These are phyloP conservation scores for Oenanthe sinensis DNA, from an alignment of 129 eudicot species.

Conservation along the genomic window DNA sequence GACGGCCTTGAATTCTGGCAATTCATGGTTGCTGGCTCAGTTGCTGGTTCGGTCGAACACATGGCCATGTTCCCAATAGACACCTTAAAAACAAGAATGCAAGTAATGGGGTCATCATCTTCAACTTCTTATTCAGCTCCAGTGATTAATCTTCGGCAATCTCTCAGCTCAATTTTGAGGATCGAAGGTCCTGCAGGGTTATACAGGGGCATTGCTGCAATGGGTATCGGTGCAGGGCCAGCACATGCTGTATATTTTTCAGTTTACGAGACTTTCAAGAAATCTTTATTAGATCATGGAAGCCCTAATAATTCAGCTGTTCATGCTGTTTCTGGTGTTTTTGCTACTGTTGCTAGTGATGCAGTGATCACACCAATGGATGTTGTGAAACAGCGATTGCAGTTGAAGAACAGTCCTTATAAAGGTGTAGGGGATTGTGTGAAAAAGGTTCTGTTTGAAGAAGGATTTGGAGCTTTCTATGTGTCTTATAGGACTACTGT, in stretches of 20 bases:
- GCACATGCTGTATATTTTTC: constrained; percentile 41
- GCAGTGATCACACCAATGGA: constrained; percentile 49
- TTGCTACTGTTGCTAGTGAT: constrained; percentile 37
- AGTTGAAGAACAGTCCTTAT: constrained; percentile 30
- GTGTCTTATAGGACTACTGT: constrained; percentile 34
- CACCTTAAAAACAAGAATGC: constrained; percentile 43
- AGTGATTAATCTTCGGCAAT: constrained; percentile 17
- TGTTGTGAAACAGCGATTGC: constrained; percentile 43
- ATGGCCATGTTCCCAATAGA: constrained; percentile 46
- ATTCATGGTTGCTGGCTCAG: constrained; percentile 41
- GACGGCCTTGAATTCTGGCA: constrained; percentile 37
- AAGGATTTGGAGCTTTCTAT: constrained; percentile 36
- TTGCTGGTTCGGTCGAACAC: constrained; percentile 48
- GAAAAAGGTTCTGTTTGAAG: constrained; percentile 28
- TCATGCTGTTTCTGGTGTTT: constrained; percentile 30
- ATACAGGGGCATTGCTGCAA: constrained; percentile 39
- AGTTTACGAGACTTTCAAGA: constrained; percentile 25
- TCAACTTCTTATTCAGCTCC: constrained; percentile 17
- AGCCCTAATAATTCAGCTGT: constrained; percentile 15
- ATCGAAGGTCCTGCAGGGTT: constrained; percentile 29
- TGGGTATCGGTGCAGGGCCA: constrained; percentile 45
- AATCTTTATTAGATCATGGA: constrained; percentile 11
- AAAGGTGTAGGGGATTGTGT: constrained; percentile 38
- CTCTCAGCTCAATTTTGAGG: constrained; percentile 20
- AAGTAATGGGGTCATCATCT: constrained; percentile 23